phyloP scores from a whole-genome alignment of 495 filamentous ascomycete species.

The Cercophora newfieldiana region DNA sequence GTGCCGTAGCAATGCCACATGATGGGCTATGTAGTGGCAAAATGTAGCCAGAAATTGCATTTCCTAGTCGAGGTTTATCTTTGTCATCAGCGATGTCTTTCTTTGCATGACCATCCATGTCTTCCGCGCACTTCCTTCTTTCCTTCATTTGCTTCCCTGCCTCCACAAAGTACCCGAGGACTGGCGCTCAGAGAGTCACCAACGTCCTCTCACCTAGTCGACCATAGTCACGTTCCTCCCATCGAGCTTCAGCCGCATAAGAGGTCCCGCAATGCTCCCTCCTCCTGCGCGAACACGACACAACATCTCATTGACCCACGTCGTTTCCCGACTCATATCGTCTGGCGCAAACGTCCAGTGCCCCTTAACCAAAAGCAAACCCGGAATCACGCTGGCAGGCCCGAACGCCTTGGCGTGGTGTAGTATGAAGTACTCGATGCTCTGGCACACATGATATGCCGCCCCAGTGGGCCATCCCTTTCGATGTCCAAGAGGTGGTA shows the following conservation, averaged over 20 bases:
- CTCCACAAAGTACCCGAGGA: too few species aligned
- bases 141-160: too few species aligned
- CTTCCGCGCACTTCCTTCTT: too few species aligned
- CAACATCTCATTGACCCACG: slow-evolving; percentile 3
- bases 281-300: background rate
- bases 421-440: slow-evolving; percentile 4
- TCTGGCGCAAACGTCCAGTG: background rate
- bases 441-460: slow-evolving; percentile 4
- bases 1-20: too few species aligned
- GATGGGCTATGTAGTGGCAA: too few species aligned
- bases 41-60: too few species aligned
- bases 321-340: slow-evolving; percentile 4
- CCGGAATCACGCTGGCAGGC: slow-evolving; percentile 3
- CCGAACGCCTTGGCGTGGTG: background rate
- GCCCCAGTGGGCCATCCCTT: background rate
- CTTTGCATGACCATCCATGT: too few species aligned
- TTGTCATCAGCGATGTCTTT: too few species aligned
- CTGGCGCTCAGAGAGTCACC: too few species aligned
- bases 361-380: background rate
- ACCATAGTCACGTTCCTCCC: background rate
- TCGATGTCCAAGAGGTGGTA: slow-evolving; percentile 2
- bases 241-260: background rate
- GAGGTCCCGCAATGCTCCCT: background rate
- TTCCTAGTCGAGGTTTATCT: too few species aligned
- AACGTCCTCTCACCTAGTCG: too few species aligned